Conservation (phyloP, 1,139 yeast species). For the Blastobotrys aristatus region DNA sequence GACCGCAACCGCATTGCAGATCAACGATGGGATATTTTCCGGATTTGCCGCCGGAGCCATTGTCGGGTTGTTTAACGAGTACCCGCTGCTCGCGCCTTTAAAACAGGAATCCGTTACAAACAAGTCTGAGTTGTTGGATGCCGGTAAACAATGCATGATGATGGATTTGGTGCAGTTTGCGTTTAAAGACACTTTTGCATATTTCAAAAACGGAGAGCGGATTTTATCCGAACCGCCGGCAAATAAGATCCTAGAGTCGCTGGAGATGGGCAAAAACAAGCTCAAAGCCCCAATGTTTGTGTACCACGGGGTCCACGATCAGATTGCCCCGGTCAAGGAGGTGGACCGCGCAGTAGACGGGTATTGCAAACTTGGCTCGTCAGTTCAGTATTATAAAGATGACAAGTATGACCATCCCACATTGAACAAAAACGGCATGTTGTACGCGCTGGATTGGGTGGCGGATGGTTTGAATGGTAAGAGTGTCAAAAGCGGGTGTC, state of each 20-base stretch:
- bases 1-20: constrained; percentile 18
- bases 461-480: constrained; percentile 15
- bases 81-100: constrained; percentile 20
- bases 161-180: constrained; percentile 20
- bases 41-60: constrained; percentile 31
- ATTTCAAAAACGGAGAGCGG: constrained; percentile 21
- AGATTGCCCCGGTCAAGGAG: constrained; percentile 21
- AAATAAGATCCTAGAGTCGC: constrained; percentile 13
- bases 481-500: constrained; percentile 9
- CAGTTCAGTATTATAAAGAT: constrained; percentile 25
- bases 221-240: constrained; percentile 15
- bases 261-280: constrained; percentile 18
- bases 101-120: constrained; percentile 13
- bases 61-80: constrained; percentile 30
- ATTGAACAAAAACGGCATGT: constrained; percentile 16
- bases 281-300: constrained; percentile 27
- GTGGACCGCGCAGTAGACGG: constrained; percentile 21
- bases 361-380: constrained; percentile 28
- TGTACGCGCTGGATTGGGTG: constrained; percentile 20
- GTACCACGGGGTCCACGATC: constrained; percentile 29
- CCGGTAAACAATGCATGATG: constrained; percentile 18
- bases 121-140: constrained; percentile 15
- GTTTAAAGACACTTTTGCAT: constrained; percentile 22
- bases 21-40: constrained; percentile 22
- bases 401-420: constrained; percentile 20